These are phyloP conservation scores for Escovopsis sp. DNA, from an alignment of 2,329 filamentous ascomycete species.

Conservation along the genomic window DNA sequence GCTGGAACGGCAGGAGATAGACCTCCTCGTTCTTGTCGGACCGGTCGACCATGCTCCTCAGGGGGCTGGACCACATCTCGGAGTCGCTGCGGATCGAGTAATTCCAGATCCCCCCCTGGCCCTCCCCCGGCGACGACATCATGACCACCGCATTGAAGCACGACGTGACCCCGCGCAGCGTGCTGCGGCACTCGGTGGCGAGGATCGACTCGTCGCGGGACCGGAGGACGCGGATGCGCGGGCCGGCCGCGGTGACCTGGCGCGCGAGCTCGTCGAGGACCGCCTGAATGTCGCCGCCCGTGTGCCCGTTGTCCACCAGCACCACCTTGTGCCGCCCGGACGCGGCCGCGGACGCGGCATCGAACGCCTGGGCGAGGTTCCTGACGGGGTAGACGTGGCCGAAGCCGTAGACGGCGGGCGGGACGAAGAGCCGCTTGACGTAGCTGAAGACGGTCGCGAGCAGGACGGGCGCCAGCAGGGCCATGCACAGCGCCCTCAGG, in stretches of 20 bases:
- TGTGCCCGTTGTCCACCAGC: constrained; percentile 62
- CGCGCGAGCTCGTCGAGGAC: constrained; percentile 50
- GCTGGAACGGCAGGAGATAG: constrained; percentile 66
- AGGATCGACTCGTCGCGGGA: constrained; percentile 43
- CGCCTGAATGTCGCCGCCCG: constrained; percentile 53
- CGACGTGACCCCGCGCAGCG: constrained; percentile 48
- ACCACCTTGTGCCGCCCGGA: constrained; percentile 52
- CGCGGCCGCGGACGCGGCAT: constrained; percentile 35
- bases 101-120: constrained; percentile 57
- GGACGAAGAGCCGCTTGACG: constrained; percentile 70
- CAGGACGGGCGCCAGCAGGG: constrained; percentile 43
- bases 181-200: constrained; percentile 46
- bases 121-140: constrained; percentile 59
- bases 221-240: constrained; percentile 40
- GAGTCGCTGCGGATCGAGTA: constrained; percentile 73
- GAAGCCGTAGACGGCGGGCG: constrained; percentile 62
- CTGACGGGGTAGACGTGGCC: constrained; percentile 46
- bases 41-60: constrained; percentile 48
- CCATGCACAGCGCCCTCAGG: constrained; percentile 36
- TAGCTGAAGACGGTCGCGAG: constrained; percentile 49
- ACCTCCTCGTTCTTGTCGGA: constrained; percentile 60
- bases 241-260: constrained; percentile 36
- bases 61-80: constrained; percentile 39
- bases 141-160: constrained; percentile 68
- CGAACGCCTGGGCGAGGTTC: constrained; percentile 49